phyloP scores from a whole-genome alignment of 306 rosid genomes.

The Sicyos baderoa region DNA sequence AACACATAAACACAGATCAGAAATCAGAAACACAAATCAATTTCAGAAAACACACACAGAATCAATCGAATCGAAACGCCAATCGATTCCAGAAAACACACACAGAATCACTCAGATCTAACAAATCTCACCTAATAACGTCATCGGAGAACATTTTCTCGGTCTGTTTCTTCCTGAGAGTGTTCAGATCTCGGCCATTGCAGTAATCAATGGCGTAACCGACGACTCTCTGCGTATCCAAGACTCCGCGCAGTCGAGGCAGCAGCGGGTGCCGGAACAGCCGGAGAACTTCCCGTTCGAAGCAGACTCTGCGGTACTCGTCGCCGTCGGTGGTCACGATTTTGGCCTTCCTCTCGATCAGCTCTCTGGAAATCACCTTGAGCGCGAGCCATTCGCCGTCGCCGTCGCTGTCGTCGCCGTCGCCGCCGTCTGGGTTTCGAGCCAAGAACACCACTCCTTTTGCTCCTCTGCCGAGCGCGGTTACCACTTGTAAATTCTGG shows the following conservation, averaged over 20 bases:
- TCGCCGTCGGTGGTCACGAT: constrained; percentile 12
- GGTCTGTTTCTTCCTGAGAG: constrained; percentile 48
- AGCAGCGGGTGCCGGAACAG: constrained; percentile 59
- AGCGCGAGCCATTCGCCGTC: constrained; percentile 45
- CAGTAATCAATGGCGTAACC: constrained; percentile 74
- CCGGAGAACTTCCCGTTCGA: constrained; percentile 60
- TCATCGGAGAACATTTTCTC: constrained; percentile 70
- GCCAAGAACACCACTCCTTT: constrained; percentile 78
- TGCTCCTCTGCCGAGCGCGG: constrained; percentile 92
- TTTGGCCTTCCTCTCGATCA: constrained; percentile 38
- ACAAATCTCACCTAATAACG: constrained; percentile 41
- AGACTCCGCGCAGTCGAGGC: constrained; percentile 52
- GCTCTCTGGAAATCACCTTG: constrained; percentile 56
- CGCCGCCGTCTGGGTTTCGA: not conserved
- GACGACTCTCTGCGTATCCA: constrained; percentile 43
- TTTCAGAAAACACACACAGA: not conserved
- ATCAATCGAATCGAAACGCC: not conserved
- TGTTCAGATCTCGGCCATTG: constrained; percentile 67
- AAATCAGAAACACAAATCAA: not conserved
- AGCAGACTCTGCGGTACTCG: constrained; percentile 48
- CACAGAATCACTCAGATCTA: not conserved
- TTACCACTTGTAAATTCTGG: constrained; percentile 35
- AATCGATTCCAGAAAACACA: not conserved
- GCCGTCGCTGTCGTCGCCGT: constrained; percentile 11
- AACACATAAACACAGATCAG: not conserved